Evolutionary conservation across 2,329 filamentous ascomycete genomes (phyloP), one percentile per base, ranked within the genome.

Genomic region (Venturia aucupariae): DNA sequence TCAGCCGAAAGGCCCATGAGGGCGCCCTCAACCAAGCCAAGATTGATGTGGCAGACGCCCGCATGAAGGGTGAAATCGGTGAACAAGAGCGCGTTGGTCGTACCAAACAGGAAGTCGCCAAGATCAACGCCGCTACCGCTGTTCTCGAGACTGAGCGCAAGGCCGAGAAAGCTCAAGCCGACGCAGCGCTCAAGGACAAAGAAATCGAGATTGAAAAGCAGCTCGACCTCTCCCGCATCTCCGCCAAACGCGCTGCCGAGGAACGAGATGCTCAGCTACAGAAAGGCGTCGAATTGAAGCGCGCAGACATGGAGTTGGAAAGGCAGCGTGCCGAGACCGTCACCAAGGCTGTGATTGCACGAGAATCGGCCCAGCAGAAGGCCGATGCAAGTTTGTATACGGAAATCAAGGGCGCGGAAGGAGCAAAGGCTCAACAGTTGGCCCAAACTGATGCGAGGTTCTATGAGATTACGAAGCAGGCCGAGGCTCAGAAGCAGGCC

Each of bases 131-230:
- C 68, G 86, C 90, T 70, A 95, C 90, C 0, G 90, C 90, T 1
- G 89, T 94, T 1, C 83, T 90, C 66, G 91, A 93, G 78, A 94
- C 90, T 0, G 86, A 93, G 72, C 86, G 90, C 61, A 91, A 93
- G 72, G 87, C 88, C 57, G 90, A 94, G 77, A 90, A 90, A 67
- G 89, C 90, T 2, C 77, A 83, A 59, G 91, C 91, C 54, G 90
- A 94, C 72, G 89, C 90, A 13, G 86, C 86, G 64, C 83, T 95
- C 63, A 84, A 86, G 44, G 90, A 87, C 22, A 82, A 85, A 68
- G 86, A 92, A 75, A 88, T 90, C 1, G 82, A 83, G 62, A 86
- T 94, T 65, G 82, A 85, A 68, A 84, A 88, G 42, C 87, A 90
- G 67, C 86, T 94, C 61, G 86, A 90, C 60, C 85, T 95, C 64